Evolutionary conservation across 2,329 filamentous ascomycete species (phyloP), one percentile per base, ranked within the genome.

Genomic region (Xylariaceae sp.): DNA sequence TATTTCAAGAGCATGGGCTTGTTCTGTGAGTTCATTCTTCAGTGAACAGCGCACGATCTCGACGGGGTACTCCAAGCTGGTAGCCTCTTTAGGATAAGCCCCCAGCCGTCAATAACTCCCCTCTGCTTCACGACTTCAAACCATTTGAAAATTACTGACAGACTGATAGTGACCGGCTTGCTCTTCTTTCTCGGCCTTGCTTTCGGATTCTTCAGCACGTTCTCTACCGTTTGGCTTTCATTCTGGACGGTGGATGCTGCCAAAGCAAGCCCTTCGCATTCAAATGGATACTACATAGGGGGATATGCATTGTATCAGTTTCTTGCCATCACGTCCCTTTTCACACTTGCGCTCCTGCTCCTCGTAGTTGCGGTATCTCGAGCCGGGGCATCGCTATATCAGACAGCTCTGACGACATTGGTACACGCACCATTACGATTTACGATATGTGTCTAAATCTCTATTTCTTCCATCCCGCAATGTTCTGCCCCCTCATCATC

Each of bases 351-450:
- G 12, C 23, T 50, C 11, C 20, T 50, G 10, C 21, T 54, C 4
- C 51, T 49, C 20, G 42, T 53, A n/a, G 42, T 43, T 4, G 44
- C 41, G 11, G 43, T 54, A 12, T 54, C 27, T 14, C 46, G 41
- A 29, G 45, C 53, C 2, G 57, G 55, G 7, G 45, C 44, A 4
- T 42, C 37, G 12, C 49, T 57, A 14, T 57, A 61, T 32, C 49
- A 48, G 20, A 45, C 50, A 25, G 55, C 56, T 5, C 45, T 61
- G 12, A 40, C 37, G 8, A 67, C 66, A 1, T 57, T 70, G 1
- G 53, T 68, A 10, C 55, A 54, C 2, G 72, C 71, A 1, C 67
- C 71, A 1, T 47, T 75, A 29, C 52, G 52, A n/a, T n/a, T n/a
- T n/a, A n/a, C n/a, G n/a, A n/a, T n/a, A n/a, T n/a, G n/a, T n/a